Evolutionary conservation across 2,329 filamentous ascomycete genomes (phyloP).

Genomic region (Aspergillus sp.): DNA sequence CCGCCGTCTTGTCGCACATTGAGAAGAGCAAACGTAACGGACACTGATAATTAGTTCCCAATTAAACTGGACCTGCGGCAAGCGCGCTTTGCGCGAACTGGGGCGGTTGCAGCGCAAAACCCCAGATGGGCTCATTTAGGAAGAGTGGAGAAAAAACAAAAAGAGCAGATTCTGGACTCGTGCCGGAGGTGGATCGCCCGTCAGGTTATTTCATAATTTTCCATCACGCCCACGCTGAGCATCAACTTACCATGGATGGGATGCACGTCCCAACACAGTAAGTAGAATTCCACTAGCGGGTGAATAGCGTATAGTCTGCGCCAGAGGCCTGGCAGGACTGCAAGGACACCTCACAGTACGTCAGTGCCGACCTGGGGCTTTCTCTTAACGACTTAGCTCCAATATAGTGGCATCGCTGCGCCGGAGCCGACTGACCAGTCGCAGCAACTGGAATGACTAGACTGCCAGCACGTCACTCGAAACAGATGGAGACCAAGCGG

Average conservation of each 20-base stretch:
- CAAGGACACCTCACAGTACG: constrained; percentile 25
- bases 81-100: constrained; percentile 42
- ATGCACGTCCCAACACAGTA: constrained; percentile 4
- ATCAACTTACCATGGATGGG: not conserved
- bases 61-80: constrained; percentile 31
- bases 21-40: constrained; percentile 8
- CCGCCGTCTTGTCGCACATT: constrained; percentile 11
- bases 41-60: constrained; percentile 7
- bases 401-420: constrained; percentile 17
- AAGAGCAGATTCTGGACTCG: constrained; percentile 16
- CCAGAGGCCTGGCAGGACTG: constrained; percentile 17
- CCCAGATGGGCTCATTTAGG: constrained; percentile 25
- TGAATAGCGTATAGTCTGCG: constrained; percentile 2
- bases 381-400: constrained; percentile 19
- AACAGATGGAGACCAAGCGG: constrained; percentile 13
- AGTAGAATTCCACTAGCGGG: constrained; percentile 4
- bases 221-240: not conserved
- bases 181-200: constrained; percentile 13
- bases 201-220: not conserved
- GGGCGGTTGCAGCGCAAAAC: constrained; percentile 40
- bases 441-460: constrained; percentile 16
- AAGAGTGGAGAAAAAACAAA: constrained; percentile 8
- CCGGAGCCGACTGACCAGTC: constrained; percentile 20
- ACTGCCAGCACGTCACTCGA: constrained; percentile 18
- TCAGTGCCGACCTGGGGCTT: constrained; percentile 23